Percentiles rank a stretch among this genome's conserved stretches.
Conservation (phyloP, 2,329 filamentous ascomycete species). For the Pseudocercospora ulei region DNA sequence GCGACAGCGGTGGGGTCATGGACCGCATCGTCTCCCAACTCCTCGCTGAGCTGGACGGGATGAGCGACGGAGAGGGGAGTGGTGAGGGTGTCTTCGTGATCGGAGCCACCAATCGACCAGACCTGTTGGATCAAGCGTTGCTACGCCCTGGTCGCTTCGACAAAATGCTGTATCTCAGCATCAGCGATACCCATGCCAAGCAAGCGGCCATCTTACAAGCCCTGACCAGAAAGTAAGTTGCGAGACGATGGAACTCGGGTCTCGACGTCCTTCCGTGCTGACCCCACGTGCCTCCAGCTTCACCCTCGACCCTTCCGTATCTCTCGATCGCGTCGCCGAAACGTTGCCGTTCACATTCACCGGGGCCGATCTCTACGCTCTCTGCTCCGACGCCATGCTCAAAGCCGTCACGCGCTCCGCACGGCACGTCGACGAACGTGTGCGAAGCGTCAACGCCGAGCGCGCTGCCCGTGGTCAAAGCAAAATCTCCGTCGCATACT, state of each 20-base stretch:
- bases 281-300: slow-evolving; percentile 50
- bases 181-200: slow-evolving; percentile 94
- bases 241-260: not conserved
- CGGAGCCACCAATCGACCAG: slow-evolving; percentile 87
- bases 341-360: slow-evolving; percentile 90
- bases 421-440: slow-evolving; percentile 69
- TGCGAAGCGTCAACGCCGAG: slow-evolving; percentile 56
- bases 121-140: slow-evolving; percentile 81
- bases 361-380: slow-evolving; percentile 89
- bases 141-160: slow-evolving; percentile 87
- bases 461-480: slow-evolving; percentile 24
- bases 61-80: slow-evolving; percentile 82
- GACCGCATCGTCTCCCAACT: slow-evolving; percentile 93
- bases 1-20: slow-evolving; percentile 95
- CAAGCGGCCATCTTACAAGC: slow-evolving; percentile 91
- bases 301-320: slow-evolving; percentile 67
- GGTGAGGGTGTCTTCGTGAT: slow-evolving; percentile 88
- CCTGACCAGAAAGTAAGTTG: slow-evolving; percentile 75
- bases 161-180: slow-evolving; percentile 95
- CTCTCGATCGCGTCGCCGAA: slow-evolving; percentile 62
- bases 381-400: slow-evolving; percentile 97
- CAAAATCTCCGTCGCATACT: slow-evolving; percentile 72
- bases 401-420: slow-evolving; percentile 94
- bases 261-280: not conserved
- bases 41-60: slow-evolving; percentile 88